Evolutionary conservation across 257 asterid species (phyloP).

Genomic region (Scutellaria barbata): DNA sequence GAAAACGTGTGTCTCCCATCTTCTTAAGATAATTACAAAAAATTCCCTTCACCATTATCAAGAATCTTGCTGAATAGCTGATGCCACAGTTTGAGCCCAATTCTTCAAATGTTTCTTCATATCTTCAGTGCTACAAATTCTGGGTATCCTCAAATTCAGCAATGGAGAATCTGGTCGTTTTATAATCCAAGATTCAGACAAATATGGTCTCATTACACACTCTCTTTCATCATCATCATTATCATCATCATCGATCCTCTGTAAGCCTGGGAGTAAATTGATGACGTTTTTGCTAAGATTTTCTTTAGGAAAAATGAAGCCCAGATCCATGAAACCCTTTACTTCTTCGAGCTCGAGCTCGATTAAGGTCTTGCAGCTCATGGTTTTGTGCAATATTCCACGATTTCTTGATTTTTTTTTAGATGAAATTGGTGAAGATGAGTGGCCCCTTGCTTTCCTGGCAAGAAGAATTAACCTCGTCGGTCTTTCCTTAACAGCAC

Average conservation of each 20-base stretch:
- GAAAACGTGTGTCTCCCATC: constrained; percentile 19
- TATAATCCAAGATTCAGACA: constrained; percentile 62
- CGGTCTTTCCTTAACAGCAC: constrained; percentile 32
- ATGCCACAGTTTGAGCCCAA: constrained; percentile 74
- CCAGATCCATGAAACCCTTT: constrained; percentile 71
- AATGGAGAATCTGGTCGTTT: constrained; percentile 51
- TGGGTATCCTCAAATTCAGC: constrained; percentile 49
- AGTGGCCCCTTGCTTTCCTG: constrained; percentile 32
- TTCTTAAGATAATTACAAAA: not conserved
- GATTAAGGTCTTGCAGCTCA: constrained; percentile 50
- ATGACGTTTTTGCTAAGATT: constrained; percentile 44
- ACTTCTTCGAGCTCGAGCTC: constrained; percentile 77
- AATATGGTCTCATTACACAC: constrained; percentile 50
- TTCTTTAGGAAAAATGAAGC: constrained; percentile 58
- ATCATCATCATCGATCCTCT: constrained; percentile 34
- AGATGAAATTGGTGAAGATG: constrained; percentile 43
- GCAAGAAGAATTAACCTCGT: constrained; percentile 25
- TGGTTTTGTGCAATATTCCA: constrained; percentile 41
- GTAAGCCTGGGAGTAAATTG: constrained; percentile 63
- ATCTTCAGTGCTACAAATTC: constrained; percentile 45
- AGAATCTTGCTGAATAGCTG: constrained; percentile 50
- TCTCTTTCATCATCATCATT: constrained; percentile 11
- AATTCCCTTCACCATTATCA: not conserved
- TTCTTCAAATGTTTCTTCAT: constrained; percentile 68
- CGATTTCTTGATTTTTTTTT: constrained; percentile 35